Percentiles rank a stretch among this genome's conserved stretches.
Conservation (phyloP, 2,329 filamentous ascomycete genomes). For the Fusarium austroafricanum region DNA sequence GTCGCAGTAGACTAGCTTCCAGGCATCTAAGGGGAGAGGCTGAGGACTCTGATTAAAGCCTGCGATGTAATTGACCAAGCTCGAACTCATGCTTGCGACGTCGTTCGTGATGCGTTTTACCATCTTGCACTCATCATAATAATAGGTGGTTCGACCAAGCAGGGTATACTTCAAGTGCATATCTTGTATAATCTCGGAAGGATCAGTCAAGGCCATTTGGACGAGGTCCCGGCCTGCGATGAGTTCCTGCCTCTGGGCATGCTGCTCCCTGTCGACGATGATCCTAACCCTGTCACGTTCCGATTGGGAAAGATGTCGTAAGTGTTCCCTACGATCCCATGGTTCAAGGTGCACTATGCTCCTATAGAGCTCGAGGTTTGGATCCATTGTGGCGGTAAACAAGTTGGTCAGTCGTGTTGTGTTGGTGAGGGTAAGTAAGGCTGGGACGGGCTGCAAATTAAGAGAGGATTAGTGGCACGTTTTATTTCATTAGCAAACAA, state of each 20-base stretch:
- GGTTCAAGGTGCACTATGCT: conserved; percentile 10
- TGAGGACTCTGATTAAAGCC: neutral
- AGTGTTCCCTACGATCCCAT: neutral
- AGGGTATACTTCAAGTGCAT: neutral
- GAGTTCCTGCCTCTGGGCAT: neutral
- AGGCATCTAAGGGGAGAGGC: conserved; percentile 9
- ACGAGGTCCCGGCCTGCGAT: conserved; percentile 26
- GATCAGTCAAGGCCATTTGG: conserved; percentile 13
- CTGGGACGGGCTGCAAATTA: too few relatives aligned
- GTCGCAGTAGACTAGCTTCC: conserved; percentile 33
- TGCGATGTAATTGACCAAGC: neutral
- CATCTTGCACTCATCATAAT: neutral
- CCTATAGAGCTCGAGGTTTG: conserved; percentile 13
- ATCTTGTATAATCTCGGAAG: neutral
- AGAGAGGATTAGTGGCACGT: neutral
- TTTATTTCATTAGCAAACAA: neutral
- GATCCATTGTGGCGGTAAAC: conserved; percentile 12
- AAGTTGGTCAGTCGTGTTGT: neutral
- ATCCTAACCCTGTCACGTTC: neutral
- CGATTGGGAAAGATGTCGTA: neutral
- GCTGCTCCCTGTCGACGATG: neutral
- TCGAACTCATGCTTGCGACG: neutral
- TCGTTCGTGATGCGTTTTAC: conserved; percentile 8
- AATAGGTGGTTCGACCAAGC: conserved; percentile 15
- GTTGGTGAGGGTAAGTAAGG: too few relatives aligned